Conservation (phyloP, 2,329 filamentous ascomycete genomes). For the Knufia fluminis region DNA sequence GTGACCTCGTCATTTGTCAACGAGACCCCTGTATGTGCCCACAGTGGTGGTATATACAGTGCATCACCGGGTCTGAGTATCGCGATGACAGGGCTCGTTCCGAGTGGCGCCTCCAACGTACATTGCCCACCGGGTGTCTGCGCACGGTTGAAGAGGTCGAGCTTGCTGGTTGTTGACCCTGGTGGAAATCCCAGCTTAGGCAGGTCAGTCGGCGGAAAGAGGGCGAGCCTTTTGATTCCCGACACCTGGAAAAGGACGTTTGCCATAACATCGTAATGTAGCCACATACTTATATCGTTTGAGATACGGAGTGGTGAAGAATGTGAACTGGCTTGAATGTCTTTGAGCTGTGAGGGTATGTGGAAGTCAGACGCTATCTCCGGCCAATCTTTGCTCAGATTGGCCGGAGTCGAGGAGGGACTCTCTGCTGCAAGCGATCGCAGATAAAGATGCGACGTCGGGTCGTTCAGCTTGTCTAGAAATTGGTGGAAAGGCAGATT, state of each 20-base stretch:
- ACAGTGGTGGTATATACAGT: conserved; percentile 71
- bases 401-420: conserved; percentile 61
- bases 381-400: conserved; percentile 63
- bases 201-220: conserved; percentile 73
- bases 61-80: conserved; percentile 62
- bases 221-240: conserved; percentile 59
- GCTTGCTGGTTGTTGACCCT: conserved; percentile 68
- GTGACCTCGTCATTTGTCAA: conserved; percentile 29
- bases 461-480: conserved; percentile 42
- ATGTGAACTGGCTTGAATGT: conserved; percentile 56
- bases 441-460: conserved; percentile 61
- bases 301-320: conserved; percentile 74
- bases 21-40: conserved; percentile 68
- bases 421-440: conserved; percentile 62
- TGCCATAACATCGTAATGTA: conserved; percentile 83
- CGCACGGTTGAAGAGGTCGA: conserved; percentile 43
- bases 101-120: conserved; percentile 21
- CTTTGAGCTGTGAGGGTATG: conserved; percentile 52
- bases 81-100: conserved; percentile 58
- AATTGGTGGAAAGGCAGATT: conserved; percentile 61
- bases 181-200: conserved; percentile 59
- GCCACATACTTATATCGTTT: conserved; percentile 75
- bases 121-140: conserved; percentile 27
- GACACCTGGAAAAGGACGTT: conserved; percentile 74
- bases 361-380: conserved; percentile 58